A percentile compares a stretch with the other conserved stretches of the same genome.
These are phyloP conservation scores for Nothophaeocryptopus gaeumannii DNA, from an alignment of 2,329 filamentous ascomycete species.

Conservation along the genomic window DNA sequence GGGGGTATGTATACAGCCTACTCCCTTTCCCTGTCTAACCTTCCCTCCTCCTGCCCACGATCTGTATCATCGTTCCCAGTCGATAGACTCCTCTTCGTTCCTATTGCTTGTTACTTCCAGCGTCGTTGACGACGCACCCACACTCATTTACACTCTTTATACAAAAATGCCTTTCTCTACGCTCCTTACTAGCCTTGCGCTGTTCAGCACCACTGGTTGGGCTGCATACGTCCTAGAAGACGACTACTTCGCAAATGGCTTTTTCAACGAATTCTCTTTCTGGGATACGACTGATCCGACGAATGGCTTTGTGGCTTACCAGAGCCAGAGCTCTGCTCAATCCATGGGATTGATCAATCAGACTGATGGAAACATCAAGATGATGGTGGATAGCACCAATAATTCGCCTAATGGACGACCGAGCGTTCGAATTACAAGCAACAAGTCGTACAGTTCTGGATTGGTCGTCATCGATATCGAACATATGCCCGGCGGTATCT, in stretches of 20 bases:
- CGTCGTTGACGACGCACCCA: conserved; percentile 1
- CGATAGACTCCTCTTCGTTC: too few species aligned
- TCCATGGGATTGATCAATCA: too few species aligned
- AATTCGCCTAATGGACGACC: conserved; percentile 54
- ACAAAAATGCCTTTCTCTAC: neutral
- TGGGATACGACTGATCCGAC: conserved; percentile 64
- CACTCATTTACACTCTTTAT: conserved; percentile 14
- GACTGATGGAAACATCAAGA: too few species aligned
- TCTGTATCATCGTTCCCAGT: too few species aligned
- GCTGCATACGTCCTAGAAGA: conserved; percentile 42
- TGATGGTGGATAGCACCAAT: conserved; percentile 37
- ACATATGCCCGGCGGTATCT: conserved; percentile 70
- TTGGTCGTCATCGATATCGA: conserved; percentile 69
- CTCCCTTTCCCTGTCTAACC: too few species aligned
- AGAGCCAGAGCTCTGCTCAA: conserved; percentile 55
- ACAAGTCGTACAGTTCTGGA: conserved; percentile 60
- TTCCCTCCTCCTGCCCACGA: too few species aligned
- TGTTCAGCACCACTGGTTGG: conserved; percentile 28
- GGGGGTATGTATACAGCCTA: too few species aligned
- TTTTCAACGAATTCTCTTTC: conserved; percentile 55
- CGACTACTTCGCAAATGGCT: conserved; percentile 46
- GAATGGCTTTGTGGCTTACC: conserved; percentile 70
- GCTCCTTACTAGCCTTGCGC: conserved; percentile 13
- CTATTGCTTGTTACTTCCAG: neutral
- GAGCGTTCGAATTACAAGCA: conserved; percentile 69